Conservation (phyloP, 106 monocot genomes). For the Allium sativum region DNA sequence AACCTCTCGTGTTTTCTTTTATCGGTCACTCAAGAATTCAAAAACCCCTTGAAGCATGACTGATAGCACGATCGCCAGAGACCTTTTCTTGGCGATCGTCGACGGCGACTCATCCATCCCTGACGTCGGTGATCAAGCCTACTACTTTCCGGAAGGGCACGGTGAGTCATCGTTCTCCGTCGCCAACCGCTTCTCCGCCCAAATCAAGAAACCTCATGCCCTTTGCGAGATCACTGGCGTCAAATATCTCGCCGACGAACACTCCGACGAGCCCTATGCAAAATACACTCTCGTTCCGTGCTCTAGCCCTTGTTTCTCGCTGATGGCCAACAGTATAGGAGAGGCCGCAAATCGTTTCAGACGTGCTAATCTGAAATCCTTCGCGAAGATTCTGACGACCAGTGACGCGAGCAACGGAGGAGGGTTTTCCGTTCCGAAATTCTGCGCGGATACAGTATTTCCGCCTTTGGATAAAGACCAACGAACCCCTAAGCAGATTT, state of each 20-base stretch:
- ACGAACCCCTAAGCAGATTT: conserved; percentile 37
- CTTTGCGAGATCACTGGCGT: conserved; percentile 26
- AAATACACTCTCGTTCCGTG: conserved; percentile 10
- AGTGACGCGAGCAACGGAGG: conserved; percentile 84
- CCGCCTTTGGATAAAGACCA: conserved; percentile 32
- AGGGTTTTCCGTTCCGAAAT: conserved; percentile 62
- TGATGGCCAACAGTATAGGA: not conserved
- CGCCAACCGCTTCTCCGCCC: conserved; percentile 1
- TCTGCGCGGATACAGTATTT: conserved; percentile 56
- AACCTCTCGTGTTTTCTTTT: too few relatives aligned
- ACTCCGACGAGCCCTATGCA: conserved; percentile 33
- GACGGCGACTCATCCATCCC: conserved; percentile 17
- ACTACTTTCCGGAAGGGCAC: conserved; percentile 60
- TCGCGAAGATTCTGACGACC: conserved; percentile 52
- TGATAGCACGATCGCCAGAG: too few relatives aligned
- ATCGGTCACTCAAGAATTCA: too few relatives aligned
- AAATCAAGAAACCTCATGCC: not conserved
- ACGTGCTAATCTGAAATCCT: not conserved
- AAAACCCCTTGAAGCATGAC: too few relatives aligned
- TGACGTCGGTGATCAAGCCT: conserved; percentile 20
- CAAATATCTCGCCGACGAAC: conserved; percentile 19
- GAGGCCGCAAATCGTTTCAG: not conserved
- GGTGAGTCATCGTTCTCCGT: conserved; percentile 26
- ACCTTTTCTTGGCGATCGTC: conserved; percentile 13
- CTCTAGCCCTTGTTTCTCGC: not conserved